Evolutionary conservation across 2,329 filamentous ascomycete species (phyloP).

Genomic region (Aspergillus arachidicola): DNA sequence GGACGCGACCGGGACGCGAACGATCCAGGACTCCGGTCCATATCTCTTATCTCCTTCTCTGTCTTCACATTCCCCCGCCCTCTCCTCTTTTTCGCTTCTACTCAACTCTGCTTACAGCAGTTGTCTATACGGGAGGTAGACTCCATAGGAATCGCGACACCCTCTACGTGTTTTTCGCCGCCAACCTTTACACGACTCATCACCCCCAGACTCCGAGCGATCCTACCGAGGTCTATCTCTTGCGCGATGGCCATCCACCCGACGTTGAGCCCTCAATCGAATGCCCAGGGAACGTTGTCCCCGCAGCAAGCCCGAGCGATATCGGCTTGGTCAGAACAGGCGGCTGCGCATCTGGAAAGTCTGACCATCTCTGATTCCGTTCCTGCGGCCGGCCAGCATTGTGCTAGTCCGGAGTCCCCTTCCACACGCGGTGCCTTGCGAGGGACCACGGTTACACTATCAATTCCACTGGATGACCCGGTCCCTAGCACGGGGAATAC

Average conservation of each 20-base stretch:
- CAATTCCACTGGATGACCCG: constrained; percentile 73
- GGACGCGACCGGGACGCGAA: background rate
- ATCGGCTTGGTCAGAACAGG: constrained; percentile 65
- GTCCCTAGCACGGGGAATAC: constrained; percentile 30
- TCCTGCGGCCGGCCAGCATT: constrained; percentile 33
- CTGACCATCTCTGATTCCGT: constrained; percentile 36
- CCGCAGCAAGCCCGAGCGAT: constrained; percentile 58
- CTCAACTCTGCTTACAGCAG: background rate
- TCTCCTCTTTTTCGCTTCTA: background rate
- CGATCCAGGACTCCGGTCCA: background rate
- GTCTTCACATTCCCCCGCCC: background rate
- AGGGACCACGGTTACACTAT: constrained; percentile 65
- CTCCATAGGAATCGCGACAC: background rate
- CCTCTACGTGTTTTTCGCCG: background rate
- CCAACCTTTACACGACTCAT: background rate
- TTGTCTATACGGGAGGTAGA: background rate
- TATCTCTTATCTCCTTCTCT: background rate
- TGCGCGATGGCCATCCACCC: constrained; percentile 48
- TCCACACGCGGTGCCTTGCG: constrained; percentile 46
- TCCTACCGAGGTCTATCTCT: background rate
- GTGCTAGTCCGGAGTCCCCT: constrained; percentile 57
- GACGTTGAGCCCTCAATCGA: constrained; percentile 29
- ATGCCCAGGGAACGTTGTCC: constrained; percentile 31
- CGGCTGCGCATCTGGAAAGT: constrained; percentile 40
- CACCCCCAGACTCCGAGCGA: background rate